Percentiles rank a stretch among this genome's conserved stretches.
Conservation (phyloP, 2,329 filamentous ascomycete genomes). For the Pseudogymnoascus sp. region DNA sequence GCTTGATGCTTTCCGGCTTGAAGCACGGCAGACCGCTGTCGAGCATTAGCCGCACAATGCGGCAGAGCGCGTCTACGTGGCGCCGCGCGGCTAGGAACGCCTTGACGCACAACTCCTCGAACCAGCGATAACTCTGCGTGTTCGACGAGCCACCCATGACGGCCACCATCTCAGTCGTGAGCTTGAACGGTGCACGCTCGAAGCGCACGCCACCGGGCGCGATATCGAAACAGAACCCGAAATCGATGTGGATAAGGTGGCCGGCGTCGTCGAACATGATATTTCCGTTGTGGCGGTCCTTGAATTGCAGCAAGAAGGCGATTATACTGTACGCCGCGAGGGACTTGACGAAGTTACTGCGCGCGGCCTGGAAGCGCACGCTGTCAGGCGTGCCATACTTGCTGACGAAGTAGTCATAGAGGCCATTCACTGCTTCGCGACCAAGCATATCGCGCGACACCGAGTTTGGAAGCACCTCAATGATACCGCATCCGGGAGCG, state of each 20-base stretch:
- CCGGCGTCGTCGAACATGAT: constrained; percentile 99
- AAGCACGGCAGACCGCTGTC: constrained; percentile 95
- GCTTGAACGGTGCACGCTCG: constrained; percentile 95
- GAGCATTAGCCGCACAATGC: constrained; percentile 91
- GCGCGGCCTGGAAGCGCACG: constrained; percentile 86
- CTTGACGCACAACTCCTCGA: constrained; percentile 94
- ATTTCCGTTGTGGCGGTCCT: constrained; percentile 97
- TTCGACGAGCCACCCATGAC: constrained; percentile 88
- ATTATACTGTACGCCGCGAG: constrained; percentile 99
- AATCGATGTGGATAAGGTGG: constrained; percentile 97
- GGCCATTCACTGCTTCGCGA: constrained; percentile 91
- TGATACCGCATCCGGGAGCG: constrained; percentile 93
- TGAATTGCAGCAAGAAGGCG: constrained; percentile 94
- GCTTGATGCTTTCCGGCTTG: constrained; percentile 87
- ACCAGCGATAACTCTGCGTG: constrained; percentile 87
- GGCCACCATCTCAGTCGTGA: constrained; percentile 96
- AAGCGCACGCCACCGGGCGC: constrained; percentile 95
- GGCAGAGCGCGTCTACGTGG: constrained; percentile 78
- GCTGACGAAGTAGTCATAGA: constrained; percentile 96
- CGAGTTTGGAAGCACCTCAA: constrained; percentile 94
- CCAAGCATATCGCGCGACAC: constrained; percentile 98
- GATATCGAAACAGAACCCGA: constrained; percentile 99
- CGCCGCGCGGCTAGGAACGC: constrained; percentile 82
- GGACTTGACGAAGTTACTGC: constrained; percentile 96
- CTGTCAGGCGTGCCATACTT: constrained; percentile 97